These are phyloP conservation scores for Colletotrichum sp. DNA, from an alignment of 2,329 filamentous ascomycete genomes.

Conservation along the genomic window DNA sequence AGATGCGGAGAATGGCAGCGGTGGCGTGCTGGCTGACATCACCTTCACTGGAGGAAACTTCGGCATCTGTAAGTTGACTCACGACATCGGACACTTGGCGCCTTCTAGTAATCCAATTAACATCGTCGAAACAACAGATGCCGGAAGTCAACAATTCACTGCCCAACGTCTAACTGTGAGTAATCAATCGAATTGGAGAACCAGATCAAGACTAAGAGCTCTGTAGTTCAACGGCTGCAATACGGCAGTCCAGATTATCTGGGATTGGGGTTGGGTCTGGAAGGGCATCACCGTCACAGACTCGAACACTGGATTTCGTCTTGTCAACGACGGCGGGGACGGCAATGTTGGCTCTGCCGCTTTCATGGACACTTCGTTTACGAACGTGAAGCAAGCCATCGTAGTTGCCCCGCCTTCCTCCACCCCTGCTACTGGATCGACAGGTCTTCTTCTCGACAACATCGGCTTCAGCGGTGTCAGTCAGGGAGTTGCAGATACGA, in stretches of 20 bases:
- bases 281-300: background rate
- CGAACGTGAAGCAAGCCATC: background rate
- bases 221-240: conserved; percentile 64
- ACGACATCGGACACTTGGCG: background rate
- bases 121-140: conserved; percentile 24
- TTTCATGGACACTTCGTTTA: background rate
- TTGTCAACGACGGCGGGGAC: background rate
- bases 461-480: background rate
- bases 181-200: background rate
- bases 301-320: background rate
- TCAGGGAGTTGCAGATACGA: background rate
- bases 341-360: background rate
- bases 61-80: conserved; percentile 23
- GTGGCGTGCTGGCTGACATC: conserved; percentile 60
- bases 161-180: conserved; percentile 59
- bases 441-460: background rate
- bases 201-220: background rate
- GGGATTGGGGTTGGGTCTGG: conserved; percentile 72
- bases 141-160: conserved; percentile 71
- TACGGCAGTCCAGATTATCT: conserved; percentile 71
- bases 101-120: background rate
- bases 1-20: conserved; percentile 35
- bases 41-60: conserved; percentile 58
- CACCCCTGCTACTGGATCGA: background rate
- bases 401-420: background rate